Evolutionary conservation across 768 basidiomycete genomes (phyloP).

Genomic region (Postia placenta): DNA sequence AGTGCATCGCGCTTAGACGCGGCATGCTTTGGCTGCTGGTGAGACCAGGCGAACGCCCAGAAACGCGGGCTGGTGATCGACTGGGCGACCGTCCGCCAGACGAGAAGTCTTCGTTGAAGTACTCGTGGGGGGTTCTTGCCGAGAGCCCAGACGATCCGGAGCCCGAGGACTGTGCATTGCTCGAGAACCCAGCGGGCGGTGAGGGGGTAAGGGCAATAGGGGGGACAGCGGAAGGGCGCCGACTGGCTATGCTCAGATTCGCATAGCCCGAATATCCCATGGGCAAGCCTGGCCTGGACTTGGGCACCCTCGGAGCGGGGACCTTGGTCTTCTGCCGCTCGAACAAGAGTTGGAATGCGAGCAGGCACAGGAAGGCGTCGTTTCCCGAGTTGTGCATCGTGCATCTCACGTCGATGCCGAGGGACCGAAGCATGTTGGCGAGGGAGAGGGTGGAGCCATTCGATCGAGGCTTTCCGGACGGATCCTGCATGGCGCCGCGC

Average conservation of each 20-base stretch:
- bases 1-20: background rate
- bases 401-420: slow-evolving; percentile 38
- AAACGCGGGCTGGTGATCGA: background rate
- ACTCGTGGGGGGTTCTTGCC: background rate
- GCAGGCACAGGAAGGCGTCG: slow-evolving; percentile 65
- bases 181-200: background rate
- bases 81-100: background rate
- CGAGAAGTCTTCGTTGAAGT: background rate
- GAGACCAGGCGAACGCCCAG: background rate
- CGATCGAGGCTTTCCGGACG: slow-evolving; percentile 46
- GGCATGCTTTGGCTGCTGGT: background rate
- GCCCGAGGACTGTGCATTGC: background rate
- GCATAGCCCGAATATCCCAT: background rate
- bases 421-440: slow-evolving; percentile 53
- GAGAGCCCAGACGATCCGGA: background rate
- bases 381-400: slow-evolving; percentile 73
- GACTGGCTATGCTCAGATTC: slow-evolving; percentile 13
- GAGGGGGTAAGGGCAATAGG: slow-evolving; percentile 14
- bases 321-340: slow-evolving; percentile 41
- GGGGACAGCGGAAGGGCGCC: slow-evolving; percentile 10
- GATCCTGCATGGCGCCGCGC: slow-evolving; percentile 57
- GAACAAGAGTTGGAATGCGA: slow-evolving; percentile 62
- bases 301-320: slow-evolving; percentile 12
- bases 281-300: slow-evolving; percentile 8
- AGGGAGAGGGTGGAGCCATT: slow-evolving; percentile 56